Base-by-base conservation (phyloP, 225 moss, liverwort and hornwort genomes). In the Bryum argenteum region DNA sequence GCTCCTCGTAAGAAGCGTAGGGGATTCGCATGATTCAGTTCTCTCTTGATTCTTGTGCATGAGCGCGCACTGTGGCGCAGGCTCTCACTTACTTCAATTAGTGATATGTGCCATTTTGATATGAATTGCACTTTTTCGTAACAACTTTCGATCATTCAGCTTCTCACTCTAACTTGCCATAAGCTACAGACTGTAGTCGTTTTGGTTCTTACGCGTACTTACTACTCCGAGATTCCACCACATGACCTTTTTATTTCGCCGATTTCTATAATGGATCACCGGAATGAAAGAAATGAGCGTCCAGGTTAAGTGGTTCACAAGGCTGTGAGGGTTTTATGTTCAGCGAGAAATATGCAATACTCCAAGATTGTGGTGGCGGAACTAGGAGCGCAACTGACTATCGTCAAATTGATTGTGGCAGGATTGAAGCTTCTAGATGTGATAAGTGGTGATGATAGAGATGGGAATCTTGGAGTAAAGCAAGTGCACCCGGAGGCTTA, bases 401-500 rank as follows among this genome's bases (percentile, higher is more conserved):
- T 24, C 69, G 50, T 56, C 44, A 52, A 40, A 52, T 63, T 54
- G 73, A 64, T 70, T 73, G 69, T 77, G 56, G 57, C 84, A 87
- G 87, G 77, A 68, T 61, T 79, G 60, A 77, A 69, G 56, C 51
- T 84, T 43, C 24, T 74, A 45, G 81, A 84, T 11, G 76, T 74
- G 63, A 78, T 77, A 61, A 68, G 61, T 42, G 71, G 74, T 77
- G 81, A 84, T 19, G 64, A 19, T 15, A 73, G 58, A n/a, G 79
- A 74, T 74, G 70, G 44, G n/a, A 58, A 54, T 48, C 15, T 58
- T 57, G 61, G 63, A 55, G 54, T 55, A 60, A 73, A 53, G 50
- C 72, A 70, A 59, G 39, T 60, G n/a, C 54, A 74, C n/a, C 61
- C 68, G 50, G 79, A 87, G 44, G 19, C 26, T 1, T 81, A 79